Base-by-base conservation (phyloP, 768 basidiomycete species). In the Calocera viscosa region DNA sequence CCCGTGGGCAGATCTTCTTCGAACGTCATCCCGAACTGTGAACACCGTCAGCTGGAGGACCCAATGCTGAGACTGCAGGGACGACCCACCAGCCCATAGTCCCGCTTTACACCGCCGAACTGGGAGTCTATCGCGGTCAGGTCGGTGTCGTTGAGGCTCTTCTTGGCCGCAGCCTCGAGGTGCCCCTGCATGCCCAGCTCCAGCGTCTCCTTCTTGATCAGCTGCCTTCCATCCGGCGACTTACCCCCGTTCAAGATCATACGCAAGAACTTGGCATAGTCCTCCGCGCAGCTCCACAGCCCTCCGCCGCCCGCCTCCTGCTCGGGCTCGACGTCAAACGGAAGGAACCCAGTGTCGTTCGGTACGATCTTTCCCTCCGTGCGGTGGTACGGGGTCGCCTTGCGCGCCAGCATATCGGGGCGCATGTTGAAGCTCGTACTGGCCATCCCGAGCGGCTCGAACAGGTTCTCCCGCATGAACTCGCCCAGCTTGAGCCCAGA, bases 1-100 rank as follows among this genome's bases (percentile, higher is more conserved):
- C 53, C 53, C 14, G 53, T 60, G 14, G 53, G 24, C 14, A 60
- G 53, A 26, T 60, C 53, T 60, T 60, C 26, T 19, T 60, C 53
- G 53, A 60, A 60, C 30, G 53, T 60, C 53, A 60, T 60, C 5
- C 53, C 53, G 53, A 60, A 60, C 53, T 60, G n/a, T n/a, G n/a
- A n/a, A 22, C 53, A 16, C 5, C 10, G 19, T 28, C 30, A 2
- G 30, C 26, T 14, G 8, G 10, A 2, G 8, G 26, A 10, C 30
- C 30, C 19, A 19, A 60, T 16, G 53, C 24, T 16, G 10, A 19
- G 26, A 8, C 14, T 11, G 10, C 8, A 32, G 30, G 30, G 53
- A 60, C 53, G 8, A n/a, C 53, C 2, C 19, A 60, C 53, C 11
- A 60, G 26, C 7, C 53, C 53, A n/a, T n/a, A n/a, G n/a, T n/a